A percentile compares a stretch with the other conserved stretches of the same genome.
These are phyloP conservation scores for Claviceps sp. DNA, from an alignment of 2,329 filamentous ascomycete genomes.

Conservation along the genomic window DNA sequence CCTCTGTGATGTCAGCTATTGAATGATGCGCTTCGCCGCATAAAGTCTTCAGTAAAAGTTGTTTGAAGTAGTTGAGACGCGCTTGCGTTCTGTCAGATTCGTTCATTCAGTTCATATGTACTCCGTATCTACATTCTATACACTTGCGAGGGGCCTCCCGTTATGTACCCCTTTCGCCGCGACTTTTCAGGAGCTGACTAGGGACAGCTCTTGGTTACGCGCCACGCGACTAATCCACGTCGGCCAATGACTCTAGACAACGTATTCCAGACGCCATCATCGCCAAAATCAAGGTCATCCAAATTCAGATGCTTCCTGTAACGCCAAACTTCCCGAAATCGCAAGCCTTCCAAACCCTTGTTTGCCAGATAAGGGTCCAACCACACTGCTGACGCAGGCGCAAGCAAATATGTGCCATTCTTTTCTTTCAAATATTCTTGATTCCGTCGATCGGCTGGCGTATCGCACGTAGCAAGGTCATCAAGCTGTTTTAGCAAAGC, in stretches of 20 bases:
- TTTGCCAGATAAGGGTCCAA: constrained; percentile 49
- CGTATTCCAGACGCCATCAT: constrained; percentile 63
- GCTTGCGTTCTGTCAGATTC: no score
- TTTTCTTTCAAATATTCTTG: constrained; percentile 45
- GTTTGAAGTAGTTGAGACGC: background rate
- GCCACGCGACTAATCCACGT: constrained; percentile 48
- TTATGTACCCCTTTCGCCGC: background rate
- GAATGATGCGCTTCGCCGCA: background rate
- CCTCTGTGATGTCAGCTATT: background rate
- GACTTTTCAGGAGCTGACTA: background rate
- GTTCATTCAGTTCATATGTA: no score
- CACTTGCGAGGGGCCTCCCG: background rate
- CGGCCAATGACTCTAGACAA: constrained; percentile 52
- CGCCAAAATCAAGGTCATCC: constrained; percentile 67
- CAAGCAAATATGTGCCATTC: constrained; percentile 56
- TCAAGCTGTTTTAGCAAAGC: constrained; percentile 45
- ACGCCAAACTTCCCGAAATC: constrained; percentile 58
- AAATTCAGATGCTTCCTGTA: constrained; percentile 57
- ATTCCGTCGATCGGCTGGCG: constrained; percentile 39
- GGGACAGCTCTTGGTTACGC: constrained; percentile 47
- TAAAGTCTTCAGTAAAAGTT: no score
- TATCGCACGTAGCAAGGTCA: constrained; percentile 49
- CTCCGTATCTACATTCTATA: background rate
- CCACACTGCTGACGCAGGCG: constrained; percentile 58
- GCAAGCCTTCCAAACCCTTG: constrained; percentile 44